phyloP scores from a whole-genome alignment of 2,329 filamentous ascomycete species.

The Paecilomyces formosus region DNA sequence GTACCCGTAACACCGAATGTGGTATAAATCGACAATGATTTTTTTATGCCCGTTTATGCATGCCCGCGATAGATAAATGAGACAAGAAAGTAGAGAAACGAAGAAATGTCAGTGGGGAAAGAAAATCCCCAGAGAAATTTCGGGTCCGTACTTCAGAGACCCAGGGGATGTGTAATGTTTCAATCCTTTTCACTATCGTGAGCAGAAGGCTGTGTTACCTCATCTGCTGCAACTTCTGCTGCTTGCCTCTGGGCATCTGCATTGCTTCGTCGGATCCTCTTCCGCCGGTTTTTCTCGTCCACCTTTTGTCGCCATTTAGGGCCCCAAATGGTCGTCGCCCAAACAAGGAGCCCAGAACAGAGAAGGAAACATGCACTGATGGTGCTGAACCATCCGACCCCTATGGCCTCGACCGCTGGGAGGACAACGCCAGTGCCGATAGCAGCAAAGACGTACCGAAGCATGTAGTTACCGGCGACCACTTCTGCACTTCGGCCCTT shows the following conservation, averaged over 20 bases:
- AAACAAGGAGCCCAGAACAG: constrained; percentile 37
- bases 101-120: background rate
- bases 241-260: background rate
- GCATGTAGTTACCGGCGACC: constrained; percentile 71
- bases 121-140: background rate
- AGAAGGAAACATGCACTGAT: constrained; percentile 55
- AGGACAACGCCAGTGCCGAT: constrained; percentile 63
- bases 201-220: background rate
- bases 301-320: constrained; percentile 46
- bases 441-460: constrained; percentile 68
- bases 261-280: constrained; percentile 18
- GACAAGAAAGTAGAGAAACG: background rate
- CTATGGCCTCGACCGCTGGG: constrained; percentile 65
- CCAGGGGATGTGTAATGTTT: background rate
- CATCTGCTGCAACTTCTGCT: background rate
- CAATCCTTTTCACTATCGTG: background rate
- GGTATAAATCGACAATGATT: background rate
- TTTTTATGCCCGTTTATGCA: background rate
- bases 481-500: constrained; percentile 59
- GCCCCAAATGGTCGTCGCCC: constrained; percentile 45
- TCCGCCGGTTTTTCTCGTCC: constrained; percentile 30
- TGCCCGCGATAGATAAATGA: background rate
- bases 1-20: background rate
- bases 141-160: background rate
- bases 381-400: constrained; percentile 75